Conservation (phyloP, 2,329 filamentous ascomycete species). For the Claviceps sp. region DNA sequence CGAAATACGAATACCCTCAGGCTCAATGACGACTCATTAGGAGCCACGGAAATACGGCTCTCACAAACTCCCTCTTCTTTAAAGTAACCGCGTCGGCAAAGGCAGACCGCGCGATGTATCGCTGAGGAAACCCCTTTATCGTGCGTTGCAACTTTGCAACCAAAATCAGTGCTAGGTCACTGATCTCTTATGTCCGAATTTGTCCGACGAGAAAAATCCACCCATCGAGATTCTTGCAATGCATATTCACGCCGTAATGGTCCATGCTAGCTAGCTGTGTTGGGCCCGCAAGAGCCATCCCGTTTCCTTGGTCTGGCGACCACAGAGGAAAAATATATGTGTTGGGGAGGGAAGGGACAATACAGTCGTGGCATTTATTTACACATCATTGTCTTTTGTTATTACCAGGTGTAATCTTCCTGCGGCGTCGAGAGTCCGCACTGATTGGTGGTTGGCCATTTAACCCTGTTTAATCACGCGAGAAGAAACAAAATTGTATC, state of each 20-base stretch:
- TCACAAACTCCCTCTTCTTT: slow-evolving; percentile 20
- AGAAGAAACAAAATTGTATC: slow-evolving; percentile 22
- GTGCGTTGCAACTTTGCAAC: not conserved
- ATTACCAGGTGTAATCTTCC: slow-evolving; percentile 9
- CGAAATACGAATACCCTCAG: slow-evolving; percentile 29
- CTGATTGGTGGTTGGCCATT: slow-evolving; percentile 26
- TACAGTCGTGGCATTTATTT: slow-evolving; percentile 16
- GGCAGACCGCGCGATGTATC: slow-evolving; percentile 8
- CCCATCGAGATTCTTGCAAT: not conserved
- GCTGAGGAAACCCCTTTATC: not conserved
- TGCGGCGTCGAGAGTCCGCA: slow-evolving; percentile 6
- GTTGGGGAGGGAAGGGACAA: not conserved
- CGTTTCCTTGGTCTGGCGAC: not conserved
- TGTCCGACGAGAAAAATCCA: not conserved
- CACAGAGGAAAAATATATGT: not conserved
- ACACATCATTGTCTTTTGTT: slow-evolving; percentile 9
- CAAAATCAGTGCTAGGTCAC: not conserved
- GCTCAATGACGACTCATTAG: slow-evolving; percentile 27
- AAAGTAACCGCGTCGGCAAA: slow-evolving; percentile 19
- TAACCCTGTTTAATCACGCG: slow-evolving; percentile 41
- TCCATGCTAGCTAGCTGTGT: not conserved
- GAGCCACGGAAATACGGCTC: slow-evolving; percentile 25
- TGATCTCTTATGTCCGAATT: not conserved
- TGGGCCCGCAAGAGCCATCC: not conserved
- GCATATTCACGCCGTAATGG: not conserved